These are phyloP conservation scores for Trypanosoma vivax DNA, from an alignment of 208 protist genomes.

Conservation along the genomic window DNA sequence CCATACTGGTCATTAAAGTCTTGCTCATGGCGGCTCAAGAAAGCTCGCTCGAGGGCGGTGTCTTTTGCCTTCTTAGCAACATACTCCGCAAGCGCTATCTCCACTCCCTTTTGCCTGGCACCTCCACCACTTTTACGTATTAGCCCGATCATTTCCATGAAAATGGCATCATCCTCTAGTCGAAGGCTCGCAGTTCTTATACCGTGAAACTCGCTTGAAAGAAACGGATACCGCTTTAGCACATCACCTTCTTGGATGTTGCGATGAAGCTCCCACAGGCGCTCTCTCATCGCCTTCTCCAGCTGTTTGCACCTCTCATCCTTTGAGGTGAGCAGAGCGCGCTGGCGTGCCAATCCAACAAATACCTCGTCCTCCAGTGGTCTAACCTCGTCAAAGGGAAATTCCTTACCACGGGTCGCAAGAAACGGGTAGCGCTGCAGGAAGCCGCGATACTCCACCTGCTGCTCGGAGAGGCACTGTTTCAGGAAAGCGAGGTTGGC, in stretches of 20 bases:
- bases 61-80: constrained; percentile 34
- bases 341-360: constrained; percentile 40
- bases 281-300: constrained; percentile 41
- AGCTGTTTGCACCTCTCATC: constrained; percentile 22
- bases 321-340: constrained; percentile 16
- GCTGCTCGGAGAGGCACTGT: constrained; percentile 15
- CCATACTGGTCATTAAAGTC: constrained; percentile 26
- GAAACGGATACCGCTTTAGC: constrained; percentile 48
- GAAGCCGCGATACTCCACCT: constrained; percentile 15
- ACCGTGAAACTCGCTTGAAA: constrained; percentile 33
- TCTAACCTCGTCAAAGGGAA: constrained; percentile 53
- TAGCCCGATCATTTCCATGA: constrained; percentile 20
- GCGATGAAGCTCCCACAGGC: constrained; percentile 52
- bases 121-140: constrained; percentile 8
- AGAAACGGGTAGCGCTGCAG: constrained; percentile 64
- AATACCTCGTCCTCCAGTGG: constrained; percentile 55
- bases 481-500: constrained; percentile 31
- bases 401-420: constrained; percentile 20
- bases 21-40: constrained; percentile 25
- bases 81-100: constrained; percentile 29
- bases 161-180: constrained; percentile 40
- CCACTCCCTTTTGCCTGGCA: not conserved
- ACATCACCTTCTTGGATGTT: constrained; percentile 35
- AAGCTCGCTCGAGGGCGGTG: constrained; percentile 23
- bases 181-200: constrained; percentile 47